A percentile compares a stretch with the other conserved stretches of the same genome.
These are phyloP conservation scores for Physaria fendleri DNA, from an alignment of 345 rosid species.

Conservation along the genomic window DNA sequence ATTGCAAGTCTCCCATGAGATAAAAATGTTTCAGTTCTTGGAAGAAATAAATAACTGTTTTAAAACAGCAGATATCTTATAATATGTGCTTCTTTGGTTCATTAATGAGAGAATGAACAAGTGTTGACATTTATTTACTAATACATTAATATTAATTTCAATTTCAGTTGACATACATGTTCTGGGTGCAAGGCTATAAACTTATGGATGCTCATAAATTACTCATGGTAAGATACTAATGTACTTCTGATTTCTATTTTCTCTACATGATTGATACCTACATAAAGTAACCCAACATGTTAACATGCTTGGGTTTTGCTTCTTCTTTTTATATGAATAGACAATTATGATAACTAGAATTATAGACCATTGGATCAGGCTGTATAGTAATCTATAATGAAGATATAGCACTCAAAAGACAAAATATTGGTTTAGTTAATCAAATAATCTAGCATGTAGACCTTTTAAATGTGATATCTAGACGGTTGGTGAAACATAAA, in stretches of 20 bases:
- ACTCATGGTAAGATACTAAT: slow-evolving; percentile 57
- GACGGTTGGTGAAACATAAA: not conserved
- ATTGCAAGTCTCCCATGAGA: not conserved
- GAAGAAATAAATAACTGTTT: not conserved
- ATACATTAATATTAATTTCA: not conserved
- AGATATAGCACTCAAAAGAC: not conserved
- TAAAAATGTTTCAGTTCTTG: not conserved
- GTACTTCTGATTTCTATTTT: slow-evolving; percentile 4
- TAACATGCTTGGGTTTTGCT: not conserved
- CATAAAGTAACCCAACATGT: not conserved
- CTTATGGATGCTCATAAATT: slow-evolving; percentile 64
- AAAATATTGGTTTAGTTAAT: not conserved
- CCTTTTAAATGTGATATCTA: not conserved
- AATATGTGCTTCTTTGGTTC: slow-evolving; percentile 7
- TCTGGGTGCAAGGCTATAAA: slow-evolving; percentile 91
- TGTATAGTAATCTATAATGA: not conserved
- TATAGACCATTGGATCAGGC: not conserved
- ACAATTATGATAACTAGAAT: not conserved
- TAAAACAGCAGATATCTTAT: not conserved
- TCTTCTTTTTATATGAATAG: not conserved
- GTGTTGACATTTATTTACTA: not conserved
- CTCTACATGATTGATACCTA: not conserved
- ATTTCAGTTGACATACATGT: slow-evolving; percentile 87
- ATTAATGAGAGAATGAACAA: not conserved
- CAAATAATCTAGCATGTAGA: not conserved